Evolutionary conservation across 805 yeast species (phyloP).

Genomic region (Lachancea kluyveri): DNA sequence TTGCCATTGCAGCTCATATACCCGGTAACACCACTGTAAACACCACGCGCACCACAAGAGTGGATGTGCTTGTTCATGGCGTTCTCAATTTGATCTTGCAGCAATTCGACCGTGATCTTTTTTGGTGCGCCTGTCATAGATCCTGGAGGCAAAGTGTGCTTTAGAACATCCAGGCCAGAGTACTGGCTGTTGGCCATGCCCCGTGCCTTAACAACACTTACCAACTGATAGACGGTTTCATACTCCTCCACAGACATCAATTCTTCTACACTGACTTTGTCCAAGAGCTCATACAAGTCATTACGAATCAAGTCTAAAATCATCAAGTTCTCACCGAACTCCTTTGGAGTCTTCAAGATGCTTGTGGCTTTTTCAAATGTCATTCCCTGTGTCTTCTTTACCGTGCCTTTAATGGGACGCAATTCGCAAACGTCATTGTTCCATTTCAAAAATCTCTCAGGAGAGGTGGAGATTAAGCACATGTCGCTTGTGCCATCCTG

Average conservation of each 20-base stretch:
- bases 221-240: constrained; percentile 83
- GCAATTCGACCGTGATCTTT: constrained; percentile 79
- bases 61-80: constrained; percentile 29
- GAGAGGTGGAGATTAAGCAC: constrained; percentile 77
- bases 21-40: constrained; percentile 93
- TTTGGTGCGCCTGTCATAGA: constrained; percentile 99
- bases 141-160: constrained; percentile 88
- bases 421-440: constrained; percentile 57
- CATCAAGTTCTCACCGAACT: constrained; percentile 93
- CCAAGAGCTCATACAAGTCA: constrained; percentile 66
- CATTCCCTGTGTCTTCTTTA: constrained; percentile 54
- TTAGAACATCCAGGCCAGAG: constrained; percentile 73
- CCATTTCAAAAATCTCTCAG: constrained; percentile 91
- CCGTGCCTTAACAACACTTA: constrained; percentile 76
- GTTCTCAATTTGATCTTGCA: constrained; percentile 40
- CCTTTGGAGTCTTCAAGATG: constrained; percentile 78
- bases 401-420: constrained; percentile 96
- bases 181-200: constrained; percentile 25
- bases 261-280: constrained; percentile 62
- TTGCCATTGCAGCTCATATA: constrained; percentile 85
- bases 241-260: constrained; percentile 93
- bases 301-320: constrained; percentile 93
- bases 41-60: constrained; percentile 46
- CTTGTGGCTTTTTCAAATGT: constrained; percentile 51
- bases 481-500: constrained; percentile 34